A percentile compares a stretch with the other conserved stretches of the same genome.
Evolutionary conservation across 306 rosid species (phyloP).

Genomic region (Prunus mume): DNA sequence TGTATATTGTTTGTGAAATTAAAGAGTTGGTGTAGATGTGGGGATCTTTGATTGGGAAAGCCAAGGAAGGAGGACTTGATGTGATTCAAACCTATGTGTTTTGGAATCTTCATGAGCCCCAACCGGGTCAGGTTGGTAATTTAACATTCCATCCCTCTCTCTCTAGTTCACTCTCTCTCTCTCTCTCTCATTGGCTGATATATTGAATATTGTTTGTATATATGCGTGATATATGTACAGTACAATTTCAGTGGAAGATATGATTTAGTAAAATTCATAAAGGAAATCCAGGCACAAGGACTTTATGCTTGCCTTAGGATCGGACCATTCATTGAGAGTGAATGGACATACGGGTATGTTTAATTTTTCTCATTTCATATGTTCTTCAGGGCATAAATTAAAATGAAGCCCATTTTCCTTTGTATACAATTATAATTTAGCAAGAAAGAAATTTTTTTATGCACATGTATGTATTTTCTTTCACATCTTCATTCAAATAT

Average conservation of each 20-base stretch:
- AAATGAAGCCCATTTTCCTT: no score
- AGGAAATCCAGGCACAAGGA: conserved; percentile 75
- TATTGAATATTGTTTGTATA: neutral
- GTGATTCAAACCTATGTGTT: conserved; percentile 82
- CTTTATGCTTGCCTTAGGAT: conserved; percentile 69
- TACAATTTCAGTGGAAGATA: conserved; percentile 63
- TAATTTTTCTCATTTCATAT: no score
- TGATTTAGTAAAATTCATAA: conserved; percentile 63
- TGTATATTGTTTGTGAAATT: neutral
- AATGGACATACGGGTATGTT: conserved; percentile 72
- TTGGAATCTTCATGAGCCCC: conserved; percentile 92
- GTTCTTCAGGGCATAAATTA: no score
- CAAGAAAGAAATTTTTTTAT: no score
- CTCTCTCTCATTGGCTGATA: neutral
- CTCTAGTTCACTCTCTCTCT: neutral
- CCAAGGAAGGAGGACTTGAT: conserved; percentile 73
- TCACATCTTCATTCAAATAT: no score
- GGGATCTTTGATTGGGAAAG: conserved; percentile 65
- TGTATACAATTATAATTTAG: no score
- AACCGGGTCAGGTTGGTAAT: conserved; percentile 47
- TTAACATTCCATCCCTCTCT: neutral
- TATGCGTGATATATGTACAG: conserved; percentile 21
- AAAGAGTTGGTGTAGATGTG: conserved; percentile 54
- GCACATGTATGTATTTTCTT: no score
- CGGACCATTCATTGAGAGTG: conserved; percentile 84